phyloP scores from a whole-genome alignment of 2,329 filamentous ascomycete genomes.

The Xylariaceae sp. region DNA sequence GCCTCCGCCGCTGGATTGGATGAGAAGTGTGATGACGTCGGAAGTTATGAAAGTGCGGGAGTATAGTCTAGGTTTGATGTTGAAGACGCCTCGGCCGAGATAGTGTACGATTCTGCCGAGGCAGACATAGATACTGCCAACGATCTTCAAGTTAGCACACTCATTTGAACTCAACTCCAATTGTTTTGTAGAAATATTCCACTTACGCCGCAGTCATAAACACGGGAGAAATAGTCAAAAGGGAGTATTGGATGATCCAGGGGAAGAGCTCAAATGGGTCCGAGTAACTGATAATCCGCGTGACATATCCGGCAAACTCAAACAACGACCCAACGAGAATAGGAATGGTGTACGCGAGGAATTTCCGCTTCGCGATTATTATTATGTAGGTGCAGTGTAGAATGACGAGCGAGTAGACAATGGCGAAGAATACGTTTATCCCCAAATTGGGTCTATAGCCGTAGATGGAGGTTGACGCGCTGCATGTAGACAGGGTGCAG shows the following conservation, averaged over 20 bases:
- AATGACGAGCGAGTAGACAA: conserved; percentile 10
- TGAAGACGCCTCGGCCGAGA: conserved; percentile 18
- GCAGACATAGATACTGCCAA: conserved; percentile 14
- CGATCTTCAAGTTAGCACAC: neutral
- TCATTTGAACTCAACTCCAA: neutral
- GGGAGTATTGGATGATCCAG: conserved; percentile 16
- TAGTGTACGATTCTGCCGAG: conserved; percentile 17
- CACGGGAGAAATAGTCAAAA: conserved; percentile 15
- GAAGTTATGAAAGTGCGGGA: conserved; percentile 15
- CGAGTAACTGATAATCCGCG: conserved; percentile 10
- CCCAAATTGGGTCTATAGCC: conserved; percentile 19
- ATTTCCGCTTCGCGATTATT: conserved; percentile 1
- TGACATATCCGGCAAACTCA: conserved; percentile 11
- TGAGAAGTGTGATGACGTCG: conserved; percentile 12
- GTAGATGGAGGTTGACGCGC: conserved; percentile 10
- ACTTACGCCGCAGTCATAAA: conserved; percentile 18
- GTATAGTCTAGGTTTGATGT: conserved; percentile 14
- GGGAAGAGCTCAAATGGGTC: conserved; percentile 8
- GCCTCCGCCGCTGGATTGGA: conserved; percentile 13
- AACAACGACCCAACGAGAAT: conserved; percentile 11
- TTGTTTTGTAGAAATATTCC: neutral
- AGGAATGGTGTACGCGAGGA: conserved; percentile 13
- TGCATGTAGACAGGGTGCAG: conserved; percentile 15
- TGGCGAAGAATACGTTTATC: conserved; percentile 15
- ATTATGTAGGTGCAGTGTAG: conserved; percentile 5